Conservation (phyloP, 1,139 yeast genomes). For the Zygoascus meyerae region DNA sequence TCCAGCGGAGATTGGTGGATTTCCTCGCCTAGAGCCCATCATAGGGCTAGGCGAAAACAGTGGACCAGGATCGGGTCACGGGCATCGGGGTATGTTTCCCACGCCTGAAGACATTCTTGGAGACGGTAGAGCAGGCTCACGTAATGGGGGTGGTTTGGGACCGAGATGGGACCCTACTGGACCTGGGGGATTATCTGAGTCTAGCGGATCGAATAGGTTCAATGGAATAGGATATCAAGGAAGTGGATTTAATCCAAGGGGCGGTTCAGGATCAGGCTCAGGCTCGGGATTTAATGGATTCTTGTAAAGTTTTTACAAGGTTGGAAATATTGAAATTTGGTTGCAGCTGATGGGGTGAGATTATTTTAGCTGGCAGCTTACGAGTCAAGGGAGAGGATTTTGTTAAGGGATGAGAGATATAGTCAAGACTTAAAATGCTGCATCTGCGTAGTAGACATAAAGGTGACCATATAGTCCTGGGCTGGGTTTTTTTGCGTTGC, state of each 20-base stretch:
- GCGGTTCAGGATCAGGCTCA: neutral
- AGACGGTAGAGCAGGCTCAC: conserved; percentile 17
- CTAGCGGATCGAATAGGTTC: neutral
- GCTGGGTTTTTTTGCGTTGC: too few species aligned
- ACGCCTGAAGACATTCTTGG: conserved; percentile 26
- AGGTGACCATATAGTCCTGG: too few species aligned
- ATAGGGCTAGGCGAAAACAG: conserved; percentile 15
- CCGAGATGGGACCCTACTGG: conserved; percentile 36
- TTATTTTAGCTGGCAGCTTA: too few species aligned
- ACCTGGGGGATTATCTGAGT: conserved; percentile 16
- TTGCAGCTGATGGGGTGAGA: too few species aligned
- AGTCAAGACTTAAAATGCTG: neutral
- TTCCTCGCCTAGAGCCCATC: conserved; percentile 29
- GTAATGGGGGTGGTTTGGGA: conserved; percentile 32
- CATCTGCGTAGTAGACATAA: neutral
- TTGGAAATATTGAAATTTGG: too few species aligned
- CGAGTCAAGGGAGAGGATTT: neutral
- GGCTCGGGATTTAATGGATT: neutral
- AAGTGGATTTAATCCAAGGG: neutral
- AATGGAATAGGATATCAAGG: neutral
- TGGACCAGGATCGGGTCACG: conserved; percentile 10
- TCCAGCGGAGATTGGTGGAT: conserved; percentile 34
- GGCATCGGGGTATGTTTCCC: conserved; percentile 36
- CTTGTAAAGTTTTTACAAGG: too few species aligned
- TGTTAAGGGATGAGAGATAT: neutral